phyloP scores from a whole-genome alignment of 2,329 filamentous ascomycete genomes.

The Colletotrichum karsti region DNA sequence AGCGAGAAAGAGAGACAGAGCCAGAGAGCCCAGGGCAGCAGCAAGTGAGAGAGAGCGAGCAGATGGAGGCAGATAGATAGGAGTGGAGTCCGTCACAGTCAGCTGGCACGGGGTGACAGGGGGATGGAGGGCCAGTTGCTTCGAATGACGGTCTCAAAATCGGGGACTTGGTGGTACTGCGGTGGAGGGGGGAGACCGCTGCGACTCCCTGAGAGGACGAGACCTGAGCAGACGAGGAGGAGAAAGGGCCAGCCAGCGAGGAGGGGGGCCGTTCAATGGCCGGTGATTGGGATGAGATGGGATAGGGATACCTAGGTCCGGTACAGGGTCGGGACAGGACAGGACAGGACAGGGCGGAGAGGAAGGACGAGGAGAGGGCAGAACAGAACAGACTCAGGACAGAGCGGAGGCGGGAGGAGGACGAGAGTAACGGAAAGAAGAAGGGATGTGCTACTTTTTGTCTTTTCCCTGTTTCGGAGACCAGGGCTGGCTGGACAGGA shows the following conservation, averaged over 20 bases:
- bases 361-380: not conserved
- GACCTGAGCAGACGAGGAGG: not conserved
- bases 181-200: constrained; percentile 4
- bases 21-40: not conserved
- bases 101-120: constrained; percentile 30
- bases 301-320: not conserved
- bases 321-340: not conserved
- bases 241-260: not conserved
- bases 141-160: constrained; percentile 24
- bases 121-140: constrained; percentile 22
- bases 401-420: constrained; percentile 4
- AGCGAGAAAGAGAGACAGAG: constrained; percentile 24
- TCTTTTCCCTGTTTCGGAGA: constrained; percentile 14
- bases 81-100: constrained; percentile 28
- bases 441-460: constrained; percentile 19
- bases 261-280: not conserved
- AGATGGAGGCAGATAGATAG: constrained; percentile 29
- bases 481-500: not conserved
- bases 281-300: not conserved
- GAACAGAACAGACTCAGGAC: constrained; percentile 5
- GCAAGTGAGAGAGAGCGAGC: constrained; percentile 1
- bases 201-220: not conserved
- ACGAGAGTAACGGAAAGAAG: constrained; percentile 12
- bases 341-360: too few relatives aligned
- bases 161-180: constrained; percentile 16